Evolutionary conservation across 768 basidiomycete species (phyloP), one percentile per base, ranked within the genome.

Genomic region (Auricularia heimuer): DNA sequence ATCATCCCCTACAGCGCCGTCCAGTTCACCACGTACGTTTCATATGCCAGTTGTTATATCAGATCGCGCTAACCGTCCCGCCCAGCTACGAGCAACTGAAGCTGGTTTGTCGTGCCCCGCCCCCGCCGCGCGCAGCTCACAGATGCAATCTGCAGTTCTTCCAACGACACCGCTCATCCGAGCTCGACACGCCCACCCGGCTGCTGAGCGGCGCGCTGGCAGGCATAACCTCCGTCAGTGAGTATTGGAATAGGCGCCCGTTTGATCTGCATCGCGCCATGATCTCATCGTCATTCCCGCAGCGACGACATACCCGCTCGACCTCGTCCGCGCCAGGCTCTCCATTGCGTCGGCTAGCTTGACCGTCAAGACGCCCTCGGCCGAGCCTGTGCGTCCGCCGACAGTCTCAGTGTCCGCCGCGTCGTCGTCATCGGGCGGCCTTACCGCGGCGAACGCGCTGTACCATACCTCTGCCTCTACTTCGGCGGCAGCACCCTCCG

Each of bases 141-240:
- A 45, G 16, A 6, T 11, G 24, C 4, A 45, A 29, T 29, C 29
- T 24, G 47, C 68, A 91, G 86, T 81, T 87, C 79, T 89, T 96
- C 76, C 86, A 88, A 24, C 71, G 73, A 42, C 78, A 84, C 71
- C 89, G 93, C 14, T 79, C 85, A 12, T 86, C 78, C 71, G 82
- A 88, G 68, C 82, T 99, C 18, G 93, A 97, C 76, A 98, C 95
- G 54, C 90, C 90, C 1, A 88, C 89, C 68, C 84, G 96, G 64
- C 79, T 99, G 51, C 78, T 85, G 1, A 87, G 91, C 64, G 96
- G 96, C 67, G 94, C 93, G 21, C 77, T 96, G 12, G 96, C 96
- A 62, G 96, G 96, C 34, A 91, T 98, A 67, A 90, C 91, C 8
- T 94, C 93, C 66, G 96, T 99, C 67, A 91, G 94, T 94, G 71